Conservation (phyloP, 495 filamentous ascomycete species). For the Symbiotaphrina buchneri region DNA sequence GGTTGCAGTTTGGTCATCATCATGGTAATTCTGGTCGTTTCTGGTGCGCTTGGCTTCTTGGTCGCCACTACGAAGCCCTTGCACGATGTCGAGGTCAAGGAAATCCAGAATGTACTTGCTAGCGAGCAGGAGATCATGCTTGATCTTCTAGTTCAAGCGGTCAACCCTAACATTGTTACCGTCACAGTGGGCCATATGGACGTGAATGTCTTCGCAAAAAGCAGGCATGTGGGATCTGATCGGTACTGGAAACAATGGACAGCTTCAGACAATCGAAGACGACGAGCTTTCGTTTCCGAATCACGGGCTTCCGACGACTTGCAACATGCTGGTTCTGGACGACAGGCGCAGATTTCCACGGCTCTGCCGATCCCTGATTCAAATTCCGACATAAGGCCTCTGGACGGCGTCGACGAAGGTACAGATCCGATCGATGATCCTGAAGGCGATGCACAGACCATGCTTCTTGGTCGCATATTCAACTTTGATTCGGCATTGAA, state of each 20-base stretch:
- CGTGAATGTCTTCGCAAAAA: slow-evolving; percentile 84
- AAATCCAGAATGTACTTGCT: slow-evolving; percentile 72
- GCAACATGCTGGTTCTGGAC: too few species aligned
- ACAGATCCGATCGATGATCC: slow-evolving; percentile 47
- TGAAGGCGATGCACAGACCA: slow-evolving; percentile 47
- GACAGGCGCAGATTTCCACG: too few species aligned
- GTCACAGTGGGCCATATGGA: slow-evolving; percentile 68
- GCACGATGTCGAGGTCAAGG: slow-evolving; percentile 45
- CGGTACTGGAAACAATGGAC: slow-evolving; percentile 10
- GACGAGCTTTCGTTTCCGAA: too few species aligned
- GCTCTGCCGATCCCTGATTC: too few species aligned
- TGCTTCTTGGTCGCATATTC: slow-evolving; percentile 74
- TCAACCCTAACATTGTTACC: slow-evolving; percentile 80
- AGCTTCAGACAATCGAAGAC: too few species aligned
- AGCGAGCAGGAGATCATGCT: slow-evolving; percentile 93
- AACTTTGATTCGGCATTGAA: slow-evolving; percentile 67
- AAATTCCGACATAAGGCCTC: background rate
- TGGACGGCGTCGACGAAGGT: slow-evolving; percentile 34
- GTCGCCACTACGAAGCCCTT: slow-evolving; percentile 81
- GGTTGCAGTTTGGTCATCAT: slow-evolving; percentile 57
- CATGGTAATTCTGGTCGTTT: slow-evolving; percentile 52
- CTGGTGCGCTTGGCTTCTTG: slow-evolving; percentile 67
- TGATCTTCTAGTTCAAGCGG: slow-evolving; percentile 66
- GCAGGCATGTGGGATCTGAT: slow-evolving; percentile 40
- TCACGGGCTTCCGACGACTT: too few species aligned